Conservation (phyloP, 2,329 filamentous ascomycete genomes). For the Magnaporthales sp. region DNA sequence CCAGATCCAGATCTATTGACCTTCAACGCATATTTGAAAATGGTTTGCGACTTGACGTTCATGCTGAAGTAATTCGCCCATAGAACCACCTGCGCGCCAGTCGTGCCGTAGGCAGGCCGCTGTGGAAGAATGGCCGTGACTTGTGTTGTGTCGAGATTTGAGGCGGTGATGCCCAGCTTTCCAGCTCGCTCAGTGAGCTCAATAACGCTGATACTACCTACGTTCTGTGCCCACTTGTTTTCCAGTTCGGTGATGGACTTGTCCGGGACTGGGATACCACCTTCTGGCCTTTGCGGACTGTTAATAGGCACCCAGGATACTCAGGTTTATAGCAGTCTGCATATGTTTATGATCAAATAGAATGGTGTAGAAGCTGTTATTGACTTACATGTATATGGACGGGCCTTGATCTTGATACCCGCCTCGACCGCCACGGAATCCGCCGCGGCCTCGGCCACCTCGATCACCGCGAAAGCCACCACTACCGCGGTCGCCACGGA, state of each 20-base stretch:
- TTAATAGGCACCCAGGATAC: too few species aligned
- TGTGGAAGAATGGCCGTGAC: conserved; percentile 24
- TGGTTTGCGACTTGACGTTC: conserved; percentile 21
- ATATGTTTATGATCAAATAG: not conserved
- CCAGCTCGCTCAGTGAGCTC: conserved; percentile 26
- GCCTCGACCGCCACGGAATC: conserved; percentile 16
- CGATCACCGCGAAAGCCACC: conserved; percentile 11
- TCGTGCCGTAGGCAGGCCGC: conserved; percentile 40
- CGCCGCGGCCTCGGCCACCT: conserved; percentile 13
- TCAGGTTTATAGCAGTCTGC: too few species aligned
- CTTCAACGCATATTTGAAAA: conserved; percentile 33
- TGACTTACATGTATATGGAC: not conserved
- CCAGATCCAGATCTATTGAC: conserved; percentile 23
- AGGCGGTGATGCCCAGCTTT: conserved; percentile 18
- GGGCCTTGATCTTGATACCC: conserved; percentile 8
- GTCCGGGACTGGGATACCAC: conserved; percentile 15
- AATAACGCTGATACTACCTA: conserved; percentile 17
- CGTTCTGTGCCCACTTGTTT: conserved; percentile 25
- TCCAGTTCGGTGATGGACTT: conserved; percentile 26
- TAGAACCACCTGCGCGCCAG: conserved; percentile 31
- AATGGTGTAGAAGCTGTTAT: not conserved
- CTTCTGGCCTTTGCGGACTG: not conserved
- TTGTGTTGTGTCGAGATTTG: conserved; percentile 2
- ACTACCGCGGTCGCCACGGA: conserved; percentile 12
- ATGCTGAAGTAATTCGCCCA: conserved; percentile 49